Evolutionary conservation across 345 rosid genomes (phyloP).

Genomic region (Excoecaria agallocha): DNA sequence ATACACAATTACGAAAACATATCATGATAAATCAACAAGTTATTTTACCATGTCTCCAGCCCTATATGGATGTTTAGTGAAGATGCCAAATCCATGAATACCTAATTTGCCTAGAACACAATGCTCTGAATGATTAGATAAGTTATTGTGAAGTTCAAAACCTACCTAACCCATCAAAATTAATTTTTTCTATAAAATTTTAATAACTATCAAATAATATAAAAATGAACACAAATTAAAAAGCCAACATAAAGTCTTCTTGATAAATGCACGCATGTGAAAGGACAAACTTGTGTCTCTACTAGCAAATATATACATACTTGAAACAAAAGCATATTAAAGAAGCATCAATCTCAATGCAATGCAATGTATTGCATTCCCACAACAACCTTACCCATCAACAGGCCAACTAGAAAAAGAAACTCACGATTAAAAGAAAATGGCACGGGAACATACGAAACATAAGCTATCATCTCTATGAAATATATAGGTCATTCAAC

Average conservation of each 20-base stretch:
- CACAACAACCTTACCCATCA: background rate
- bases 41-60: slow-evolving; percentile 92
- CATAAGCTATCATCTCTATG: background rate
- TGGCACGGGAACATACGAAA: background rate
- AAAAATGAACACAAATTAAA: background rate
- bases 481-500: background rate
- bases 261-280: background rate
- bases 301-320: background rate
- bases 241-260: background rate
- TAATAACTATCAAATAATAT: background rate
- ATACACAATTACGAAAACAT: background rate
- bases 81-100: slow-evolving; percentile 96
- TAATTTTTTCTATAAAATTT: background rate
- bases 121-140: slow-evolving; percentile 5
- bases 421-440: background rate
- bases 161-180: background rate
- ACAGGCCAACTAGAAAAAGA: background rate
- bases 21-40: slow-evolving; percentile 10
- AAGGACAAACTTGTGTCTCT: background rate
- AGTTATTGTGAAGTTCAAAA: background rate
- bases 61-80: slow-evolving; percentile 81
- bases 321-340: background rate
- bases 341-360: background rate
- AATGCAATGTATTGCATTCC: background rate
- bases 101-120: slow-evolving; percentile 75